Conservation (phyloP, 257 asterid species). For the Salvia splendens region DNA sequence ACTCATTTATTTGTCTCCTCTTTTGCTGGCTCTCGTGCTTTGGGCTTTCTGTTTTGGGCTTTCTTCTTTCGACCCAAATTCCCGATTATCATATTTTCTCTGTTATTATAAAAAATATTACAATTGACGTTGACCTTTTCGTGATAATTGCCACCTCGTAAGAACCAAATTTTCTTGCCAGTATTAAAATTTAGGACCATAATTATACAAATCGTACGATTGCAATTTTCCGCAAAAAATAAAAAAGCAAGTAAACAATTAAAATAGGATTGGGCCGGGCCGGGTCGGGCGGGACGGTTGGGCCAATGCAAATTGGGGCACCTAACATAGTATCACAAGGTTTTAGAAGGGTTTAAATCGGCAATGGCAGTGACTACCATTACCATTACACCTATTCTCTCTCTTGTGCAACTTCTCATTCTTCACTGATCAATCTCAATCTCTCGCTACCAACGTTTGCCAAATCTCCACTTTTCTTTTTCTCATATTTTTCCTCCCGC, state of each 20-base stretch:
- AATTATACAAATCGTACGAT: no score
- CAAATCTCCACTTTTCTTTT: constrained; percentile 9
- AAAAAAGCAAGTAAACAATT: not conserved
- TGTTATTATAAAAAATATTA: no score
- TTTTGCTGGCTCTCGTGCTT: not conserved
- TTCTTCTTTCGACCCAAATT: no score
- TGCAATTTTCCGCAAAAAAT: no score
- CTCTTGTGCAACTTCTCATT: not conserved
- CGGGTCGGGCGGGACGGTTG: not conserved
- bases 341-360: constrained; percentile 2
- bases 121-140: no score
- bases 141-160: no score
- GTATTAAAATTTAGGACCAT: no score
- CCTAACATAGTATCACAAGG: not conserved
- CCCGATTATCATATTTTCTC: no score
- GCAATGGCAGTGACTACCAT: no score
- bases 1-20: constrained; percentile 5
- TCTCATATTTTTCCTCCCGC: constrained; percentile 3
- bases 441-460: constrained; percentile 17
- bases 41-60: not conserved
- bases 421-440: constrained; percentile 19
- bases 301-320: not conserved
- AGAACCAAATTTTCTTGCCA: no score
- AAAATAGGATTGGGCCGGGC: not conserved
- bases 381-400: not conserved